phyloP scores from a whole-genome alignment of 2,329 filamentous ascomycete genomes.

The Aspergillus flavus region DNA sequence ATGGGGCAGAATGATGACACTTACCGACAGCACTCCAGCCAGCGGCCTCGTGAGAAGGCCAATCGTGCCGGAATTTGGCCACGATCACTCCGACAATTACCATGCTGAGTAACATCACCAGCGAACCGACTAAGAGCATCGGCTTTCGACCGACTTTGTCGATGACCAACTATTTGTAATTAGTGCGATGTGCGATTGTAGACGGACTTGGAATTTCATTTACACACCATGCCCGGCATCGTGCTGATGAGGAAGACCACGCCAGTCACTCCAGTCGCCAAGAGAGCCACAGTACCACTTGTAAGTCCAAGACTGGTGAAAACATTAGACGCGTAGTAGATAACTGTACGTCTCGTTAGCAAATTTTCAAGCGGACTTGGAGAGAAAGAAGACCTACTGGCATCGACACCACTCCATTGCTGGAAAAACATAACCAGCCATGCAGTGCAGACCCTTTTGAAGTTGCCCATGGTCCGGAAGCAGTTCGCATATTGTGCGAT shows the following conservation, averaged over 20 bases:
- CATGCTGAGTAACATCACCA: constrained; percentile 29
- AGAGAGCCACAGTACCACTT: constrained; percentile 33
- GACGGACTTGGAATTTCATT: constrained; percentile 16
- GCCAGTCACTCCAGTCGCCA: constrained; percentile 39
- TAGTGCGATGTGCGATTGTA: background rate
- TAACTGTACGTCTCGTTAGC: constrained; percentile 26
- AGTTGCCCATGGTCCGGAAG: constrained; percentile 52
- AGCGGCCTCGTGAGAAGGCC: constrained; percentile 27
- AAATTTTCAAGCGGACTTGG: background rate
- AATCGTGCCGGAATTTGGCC: constrained; percentile 31
- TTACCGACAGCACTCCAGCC: constrained; percentile 32
- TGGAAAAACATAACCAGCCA: constrained; percentile 54
- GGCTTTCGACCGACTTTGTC: constrained; percentile 34
- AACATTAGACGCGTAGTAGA: constrained; percentile 47
- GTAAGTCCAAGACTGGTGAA: constrained; percentile 39
- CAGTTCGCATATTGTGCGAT: constrained; percentile 55
- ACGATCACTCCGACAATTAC: constrained; percentile 32
- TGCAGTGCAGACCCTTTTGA: constrained; percentile 50
- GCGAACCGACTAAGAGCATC: constrained; percentile 29
- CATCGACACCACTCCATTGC: constrained; percentile 50
- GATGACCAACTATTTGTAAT: constrained; percentile 23
- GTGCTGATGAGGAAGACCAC: constrained; percentile 37
- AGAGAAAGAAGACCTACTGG: constrained; percentile 25
- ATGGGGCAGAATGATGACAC: background rate
- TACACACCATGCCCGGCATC: constrained; percentile 32